Evolutionary conservation across 352 stramenopile species (phyloP), one percentile per base, ranked within the genome.

Genomic region (Globisporangium orthogonon): DNA sequence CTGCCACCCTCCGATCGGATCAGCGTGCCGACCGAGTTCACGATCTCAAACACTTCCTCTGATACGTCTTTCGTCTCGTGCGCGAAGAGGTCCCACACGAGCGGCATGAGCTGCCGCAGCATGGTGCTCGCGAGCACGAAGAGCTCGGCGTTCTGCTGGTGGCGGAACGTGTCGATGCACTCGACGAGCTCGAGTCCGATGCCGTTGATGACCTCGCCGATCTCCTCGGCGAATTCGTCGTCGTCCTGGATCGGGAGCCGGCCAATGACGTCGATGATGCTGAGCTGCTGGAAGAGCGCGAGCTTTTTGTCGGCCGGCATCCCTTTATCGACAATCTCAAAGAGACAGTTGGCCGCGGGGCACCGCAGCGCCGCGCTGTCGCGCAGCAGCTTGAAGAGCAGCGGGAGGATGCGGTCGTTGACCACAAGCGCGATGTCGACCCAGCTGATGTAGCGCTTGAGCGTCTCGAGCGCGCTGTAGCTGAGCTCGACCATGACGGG

Each of bases 381-480:
- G 18, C 64, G 59, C 52, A 95, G 67, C 54, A 93, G 65, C 54
- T 88, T 77, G 41, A 89, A 78, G 1, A 95, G 60, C 52, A 92
- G 49, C 45, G 86, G 86, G 47, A 91, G 71, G 31, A 94, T 80
- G 41, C 74, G 82, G 55, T 92, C 82, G 65, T 94, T 94, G 15
- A 94, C 78, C 48, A 95, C 72, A 4, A 95, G 74, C 9, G 51
- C 53, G 46, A 95, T 90, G 58, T 94, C 86, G 47, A 94, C 86
- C 86, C 86, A 95, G 50, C 77, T 74, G 48, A 94, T 92, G 65
- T 93, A 95, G 18, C 81, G 74, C 66, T 93, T 86, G 18, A 95
- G 74, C 23, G 81, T 89, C 52, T 90, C 76, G 4, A 95, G 65
- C 13, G 82, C 85, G 18, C 69, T 76, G 29, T 67, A 69, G 62